Evolutionary conservation across 2,329 filamentous ascomycete species (phyloP), one percentile per base, ranked within the genome.

Genomic region (Capronia americana): DNA sequence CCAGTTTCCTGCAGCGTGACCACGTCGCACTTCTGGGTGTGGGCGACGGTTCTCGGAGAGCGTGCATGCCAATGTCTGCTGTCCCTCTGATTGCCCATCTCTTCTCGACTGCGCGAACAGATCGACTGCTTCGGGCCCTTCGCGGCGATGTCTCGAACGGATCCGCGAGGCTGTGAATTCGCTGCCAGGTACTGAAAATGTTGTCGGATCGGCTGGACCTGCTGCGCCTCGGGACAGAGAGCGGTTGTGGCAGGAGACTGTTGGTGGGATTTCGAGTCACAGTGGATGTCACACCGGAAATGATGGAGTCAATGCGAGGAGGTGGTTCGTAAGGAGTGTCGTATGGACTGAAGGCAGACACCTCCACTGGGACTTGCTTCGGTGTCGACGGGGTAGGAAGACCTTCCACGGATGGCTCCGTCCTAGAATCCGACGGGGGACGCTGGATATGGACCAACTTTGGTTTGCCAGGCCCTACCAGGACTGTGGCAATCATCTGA

Each of bases 371-470:
- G 12, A 24, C 24, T 50, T 64, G 51, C 41, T 62, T 48, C 32
- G 71, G 69, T 24, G 68, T 71, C 2, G 60, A 60, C n/a, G 67
- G 69, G 23, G 17, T 12, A 44, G 17, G 12, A 10, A 34, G 44
- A 28, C 20, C 20, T 59, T 60, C 51, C 5, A 44, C 17, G n/a
- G 44, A 46, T 12, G 26, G 46, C 48, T 63, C 23, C 44, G 17
- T 55, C 17, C 48, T 34, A 14, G 23, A 62, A 59, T 46, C 67
- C 2, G 67, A 70, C 4, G 60, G 41, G 12, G 69, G 68, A 41
- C 71, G 69, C 34, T 68, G 69, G n/a, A 72, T 72, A 46, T 71
- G 66, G 17, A 72, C 62, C 17, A 72, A 57, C 59, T 62, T 71
- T n/a, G 71, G 66, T 51, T 72, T 72, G 17, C 69, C 68, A 30